phyloP scores from a whole-genome alignment of 2,329 filamentous ascomycete species.

The Colletotrichum navitas region DNA sequence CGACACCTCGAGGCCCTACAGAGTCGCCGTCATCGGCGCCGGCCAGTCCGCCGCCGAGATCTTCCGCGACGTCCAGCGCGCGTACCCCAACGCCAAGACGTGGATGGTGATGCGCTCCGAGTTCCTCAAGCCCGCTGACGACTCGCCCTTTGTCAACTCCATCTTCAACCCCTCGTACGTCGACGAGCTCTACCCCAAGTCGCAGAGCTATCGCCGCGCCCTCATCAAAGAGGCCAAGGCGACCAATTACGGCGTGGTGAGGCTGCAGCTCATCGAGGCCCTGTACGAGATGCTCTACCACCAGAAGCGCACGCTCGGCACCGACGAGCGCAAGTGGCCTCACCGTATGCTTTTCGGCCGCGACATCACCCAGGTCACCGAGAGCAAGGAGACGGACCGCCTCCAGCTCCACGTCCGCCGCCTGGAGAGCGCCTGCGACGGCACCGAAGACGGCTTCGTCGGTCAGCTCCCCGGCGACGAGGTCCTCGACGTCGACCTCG shows the following conservation, averaged over 20 bases:
- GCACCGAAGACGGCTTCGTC: slow-evolving; percentile 55
- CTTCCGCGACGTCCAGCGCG: slow-evolving; percentile 85
- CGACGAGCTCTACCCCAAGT: slow-evolving; percentile 79
- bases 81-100: slow-evolving; percentile 86
- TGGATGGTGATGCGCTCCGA: slow-evolving; percentile 84
- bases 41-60: slow-evolving; percentile 97
- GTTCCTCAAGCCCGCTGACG: slow-evolving; percentile 90
- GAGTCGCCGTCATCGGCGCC: slow-evolving; percentile 86
- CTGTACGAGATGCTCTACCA: slow-evolving; percentile 91
- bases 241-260: slow-evolving; percentile 96
- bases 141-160: slow-evolving; percentile 97
- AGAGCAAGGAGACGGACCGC: slow-evolving; percentile 59
- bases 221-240: slow-evolving; percentile 78
- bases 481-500: slow-evolving; percentile 79
- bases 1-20: slow-evolving; percentile 70
- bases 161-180: slow-evolving; percentile 90
- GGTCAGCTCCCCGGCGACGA: slow-evolving; percentile 61
- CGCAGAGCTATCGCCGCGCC: slow-evolving; percentile 70
- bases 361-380: slow-evolving; percentile 72
- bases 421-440: slow-evolving; percentile 48
- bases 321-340: slow-evolving; percentile 81
- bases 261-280: slow-evolving; percentile 88
- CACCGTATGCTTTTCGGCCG: slow-evolving; percentile 82
- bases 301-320: slow-evolving; percentile 78
- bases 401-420: slow-evolving; percentile 72